Evolutionary conservation across 1,139 yeast genomes (phyloP), one percentile per base, ranked within the genome.

Genomic region (Debaryomyces sp.): DNA sequence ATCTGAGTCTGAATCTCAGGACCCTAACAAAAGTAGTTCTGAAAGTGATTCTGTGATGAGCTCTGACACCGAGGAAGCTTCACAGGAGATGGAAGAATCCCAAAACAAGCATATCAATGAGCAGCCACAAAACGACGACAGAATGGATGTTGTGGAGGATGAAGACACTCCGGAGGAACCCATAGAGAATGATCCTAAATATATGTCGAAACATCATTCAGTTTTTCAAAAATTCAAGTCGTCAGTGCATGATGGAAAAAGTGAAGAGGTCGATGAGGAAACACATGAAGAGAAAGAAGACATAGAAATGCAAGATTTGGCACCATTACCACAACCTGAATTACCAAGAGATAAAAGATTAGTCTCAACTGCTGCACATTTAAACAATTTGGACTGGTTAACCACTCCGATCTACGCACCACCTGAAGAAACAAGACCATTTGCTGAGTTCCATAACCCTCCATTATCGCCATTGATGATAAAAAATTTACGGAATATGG

Each of bases 321-420:
- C 78, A 3, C 96, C 97, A 10, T 71, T 92, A 45, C 97, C 97
- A 1, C 96, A 90, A 64, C 96, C 95, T 0, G 82, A 72, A 41
- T 69, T 83, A 32, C 87, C 87, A 3, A 67, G 75, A 56, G 86
- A 84, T 55, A 65, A 62, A 43, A 66, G 63, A 45, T 65, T 83
- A 23, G 62, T 71, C 4, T 60, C 79, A 12, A 70, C 68, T 21
- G 63, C 75, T 4, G 66, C 77, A 13, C 73, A 73, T 46, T 64
- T 71, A 42, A 74, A 71, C 26, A 72, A 68, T 51, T 63, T 84
- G 29, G 78, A 81, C 55, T 89, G 96, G 96, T 69, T 88, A 22
- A 78, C 89, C 0, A 68, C 71, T 17, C 96, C 96, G 1, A 67
- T 67, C 4, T 85, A 81, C 54, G 77, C 85, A 26, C 63, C 70